Conservation (phyloP, 1,139 yeast species). For the Candida sojae region DNA sequence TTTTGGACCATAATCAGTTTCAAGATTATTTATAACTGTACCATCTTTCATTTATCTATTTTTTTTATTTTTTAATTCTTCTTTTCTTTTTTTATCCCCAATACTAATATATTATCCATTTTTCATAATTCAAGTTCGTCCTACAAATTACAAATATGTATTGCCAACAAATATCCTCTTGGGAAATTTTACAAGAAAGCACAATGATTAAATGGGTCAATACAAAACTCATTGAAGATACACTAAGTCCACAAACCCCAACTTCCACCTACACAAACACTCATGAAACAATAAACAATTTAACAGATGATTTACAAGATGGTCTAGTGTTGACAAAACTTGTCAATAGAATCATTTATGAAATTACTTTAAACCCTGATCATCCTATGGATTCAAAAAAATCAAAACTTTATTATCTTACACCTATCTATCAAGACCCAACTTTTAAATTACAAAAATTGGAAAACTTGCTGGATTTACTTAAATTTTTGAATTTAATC, state of each 20-base stretch:
- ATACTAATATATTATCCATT: not conserved
- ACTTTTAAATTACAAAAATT: conserved; percentile 57
- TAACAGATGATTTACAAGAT: conserved; percentile 32
- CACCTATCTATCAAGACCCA: conserved; percentile 48
- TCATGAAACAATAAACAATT: conserved; percentile 6
- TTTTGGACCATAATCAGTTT: not conserved
- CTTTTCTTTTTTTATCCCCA: not conserved
- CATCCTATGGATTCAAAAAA: conserved; percentile 17
- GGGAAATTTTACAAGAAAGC: conserved; percentile 48
- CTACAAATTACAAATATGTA: not conserved
- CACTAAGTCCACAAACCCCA: conserved; percentile 10
- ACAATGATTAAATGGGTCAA: conserved; percentile 53
- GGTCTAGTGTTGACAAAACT: conserved; percentile 43
- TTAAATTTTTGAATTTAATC: conserved; percentile 55
- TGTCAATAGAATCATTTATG: conserved; percentile 32
- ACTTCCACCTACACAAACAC: conserved; percentile 7
- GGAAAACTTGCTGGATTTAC: conserved; percentile 60
- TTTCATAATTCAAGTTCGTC: too few species aligned
- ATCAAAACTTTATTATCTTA: conserved; percentile 26
- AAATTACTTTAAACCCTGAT: conserved; percentile 14
- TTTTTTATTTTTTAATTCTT: not conserved
- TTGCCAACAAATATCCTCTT: conserved; percentile 15
- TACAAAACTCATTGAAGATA: conserved; percentile 24
- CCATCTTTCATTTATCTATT: too few species aligned
- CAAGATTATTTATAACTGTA: too few species aligned